Percentiles rank a stretch among this genome's conserved stretches.
Conservation (phyloP, 2,329 filamentous ascomycete genomes). For the Sclerotinia minor region DNA sequence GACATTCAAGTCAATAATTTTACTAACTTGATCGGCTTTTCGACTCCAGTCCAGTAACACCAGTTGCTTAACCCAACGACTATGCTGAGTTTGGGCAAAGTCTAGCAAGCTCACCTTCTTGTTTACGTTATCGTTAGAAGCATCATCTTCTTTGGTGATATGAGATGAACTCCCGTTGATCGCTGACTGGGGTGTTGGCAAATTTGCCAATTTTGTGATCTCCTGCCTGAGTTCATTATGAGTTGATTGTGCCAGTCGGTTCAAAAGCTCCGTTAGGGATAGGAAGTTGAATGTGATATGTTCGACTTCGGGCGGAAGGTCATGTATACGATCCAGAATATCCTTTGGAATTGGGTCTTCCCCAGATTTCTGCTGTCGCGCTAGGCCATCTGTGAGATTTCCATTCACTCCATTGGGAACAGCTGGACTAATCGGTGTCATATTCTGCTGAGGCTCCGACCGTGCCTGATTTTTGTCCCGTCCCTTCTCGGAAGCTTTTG, state of each 20-base stretch:
- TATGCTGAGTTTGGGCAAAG: conserved; percentile 76
- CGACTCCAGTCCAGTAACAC: conserved; percentile 90
- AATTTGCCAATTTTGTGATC: conserved; percentile 67
- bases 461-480: conserved; percentile 40
- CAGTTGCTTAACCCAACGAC: conserved; percentile 88
- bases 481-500: conserved; percentile 43
- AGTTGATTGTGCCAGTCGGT: conserved; percentile 77
- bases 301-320: conserved; percentile 60
- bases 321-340: conserved; percentile 51
- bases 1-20: conserved; percentile 80
- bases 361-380: conserved; percentile 30
- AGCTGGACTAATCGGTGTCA: conserved; percentile 37
- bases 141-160: conserved; percentile 52
- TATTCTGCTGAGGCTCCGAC: conserved; percentile 37
- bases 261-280: conserved; percentile 71
- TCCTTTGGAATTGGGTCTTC: conserved; percentile 34
- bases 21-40: conserved; percentile 75
- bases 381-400: conserved; percentile 26
- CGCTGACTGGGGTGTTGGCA: conserved; percentile 57
- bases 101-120: conserved; percentile 77
- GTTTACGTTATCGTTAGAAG: conserved; percentile 62
- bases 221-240: conserved; percentile 75
- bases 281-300: conserved; percentile 78
- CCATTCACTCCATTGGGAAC: conserved; percentile 38
- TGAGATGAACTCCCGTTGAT: conserved; percentile 54